Evolutionary conservation across 768 basidiomycete species (phyloP), one percentile per base, ranked within the genome.

Genomic region (Tephrocybe rancida): DNA sequence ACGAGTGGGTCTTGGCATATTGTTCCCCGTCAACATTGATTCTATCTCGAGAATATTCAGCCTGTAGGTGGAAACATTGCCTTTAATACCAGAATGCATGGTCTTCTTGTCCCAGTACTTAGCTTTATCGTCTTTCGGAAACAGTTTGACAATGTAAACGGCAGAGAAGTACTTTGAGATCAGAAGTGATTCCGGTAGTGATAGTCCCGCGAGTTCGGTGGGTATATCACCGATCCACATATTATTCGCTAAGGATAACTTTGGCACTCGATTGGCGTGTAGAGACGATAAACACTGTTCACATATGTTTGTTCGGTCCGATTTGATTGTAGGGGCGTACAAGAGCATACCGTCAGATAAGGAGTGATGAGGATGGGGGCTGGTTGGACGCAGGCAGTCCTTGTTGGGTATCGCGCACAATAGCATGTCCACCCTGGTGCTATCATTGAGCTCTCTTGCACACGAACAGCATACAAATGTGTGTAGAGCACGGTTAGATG

Each of bases 211-310:
- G 0, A 79, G 55, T 27, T 67, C 48, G 0, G 21, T 32, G 0
- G 74, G 77, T 5, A 69, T 44, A 0, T 59, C 37, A 0, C 75
- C 74, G 19, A 79, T 59, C 76, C 77, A 79, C 60, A 77, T 61
- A 5, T 61, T 52, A 50, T 79, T 78, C 0, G 70, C 71, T 0
- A 79, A 64, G 0, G 69, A 9, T 19, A 41, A n/a, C n/a, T n/a
- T n/a, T n/a, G n/a, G n/a, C n/a, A n/a, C n/a, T n/a, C n/a, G n/a
- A n/a, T n/a, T n/a, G n/a, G n/a, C n/a, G n/a, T n/a, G n/a, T n/a
- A n/a, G n/a, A n/a, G n/a, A n/a, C n/a, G n/a, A n/a, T n/a, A n/a
- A n/a, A n/a, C n/a, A n/a, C n/a, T n/a, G n/a, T n/a, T n/a, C n/a
- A n/a, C n/a, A n/a, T n/a, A n/a, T n/a, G n/a, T n/a, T n/a, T n/a